phyloP scores from a whole-genome alignment of 345 rosid genomes.

The Dimocarpus longan region DNA sequence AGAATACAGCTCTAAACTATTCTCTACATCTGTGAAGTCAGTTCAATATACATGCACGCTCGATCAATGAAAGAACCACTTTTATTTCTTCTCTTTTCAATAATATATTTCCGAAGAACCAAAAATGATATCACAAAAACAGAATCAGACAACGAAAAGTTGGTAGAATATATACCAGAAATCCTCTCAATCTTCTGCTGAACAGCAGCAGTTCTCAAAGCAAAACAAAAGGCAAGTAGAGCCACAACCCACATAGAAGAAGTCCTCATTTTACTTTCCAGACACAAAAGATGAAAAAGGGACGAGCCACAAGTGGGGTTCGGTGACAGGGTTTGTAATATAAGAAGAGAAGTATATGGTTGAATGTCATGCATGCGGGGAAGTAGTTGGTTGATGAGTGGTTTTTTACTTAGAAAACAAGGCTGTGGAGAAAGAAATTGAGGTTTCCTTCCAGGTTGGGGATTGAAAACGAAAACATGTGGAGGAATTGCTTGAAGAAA shows the following conservation, averaged over 20 bases:
- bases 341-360: slow-evolving; percentile 44
- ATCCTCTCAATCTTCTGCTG: slow-evolving; percentile 69
- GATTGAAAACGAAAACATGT: slow-evolving; percentile 37
- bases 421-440: slow-evolving; percentile 39
- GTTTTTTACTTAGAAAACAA: slow-evolving; percentile 59
- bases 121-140: background rate
- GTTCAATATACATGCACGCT: background rate
- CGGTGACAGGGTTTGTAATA: slow-evolving; percentile 26
- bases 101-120: background rate
- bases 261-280: slow-evolving; percentile 39
- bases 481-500: slow-evolving; percentile 73
- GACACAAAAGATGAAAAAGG: slow-evolving; percentile 24
- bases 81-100: no score
- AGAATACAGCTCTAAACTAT: background rate
- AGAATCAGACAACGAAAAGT: background rate
- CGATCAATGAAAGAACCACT: background rate
- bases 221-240: slow-evolving; percentile 32
- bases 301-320: slow-evolving; percentile 14
- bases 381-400: slow-evolving; percentile 70
- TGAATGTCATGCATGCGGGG: slow-evolving; percentile 59
- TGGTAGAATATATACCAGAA: slow-evolving; percentile 59
- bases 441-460: slow-evolving; percentile 27
- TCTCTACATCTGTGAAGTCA: background rate
- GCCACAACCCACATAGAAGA: slow-evolving; percentile 34
- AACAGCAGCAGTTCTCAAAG: slow-evolving; percentile 30